Percentiles rank a stretch among this genome's conserved stretches.
Evolutionary conservation across 129 eudicot species (phyloP).

Genomic region (Apium graveolens): DNA sequence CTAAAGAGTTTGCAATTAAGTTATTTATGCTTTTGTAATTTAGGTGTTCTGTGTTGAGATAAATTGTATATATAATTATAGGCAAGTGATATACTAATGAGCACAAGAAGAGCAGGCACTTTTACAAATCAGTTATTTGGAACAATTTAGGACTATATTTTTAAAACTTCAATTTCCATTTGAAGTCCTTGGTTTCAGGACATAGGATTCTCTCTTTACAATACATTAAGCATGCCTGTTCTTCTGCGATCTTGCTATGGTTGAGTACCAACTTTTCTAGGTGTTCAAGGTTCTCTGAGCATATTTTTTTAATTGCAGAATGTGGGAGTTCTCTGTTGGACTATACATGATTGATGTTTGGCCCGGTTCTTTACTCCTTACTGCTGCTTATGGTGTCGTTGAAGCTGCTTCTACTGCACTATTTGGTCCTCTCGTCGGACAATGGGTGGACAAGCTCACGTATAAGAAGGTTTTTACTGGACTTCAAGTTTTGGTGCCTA

Average conservation of each 20-base stretch:
- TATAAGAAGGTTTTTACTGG: constrained; percentile 56
- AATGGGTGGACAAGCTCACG: constrained; percentile 58
- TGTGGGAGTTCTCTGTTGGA: constrained; percentile 96
- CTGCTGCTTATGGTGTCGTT: constrained; percentile 82
- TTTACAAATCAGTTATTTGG: background rate
- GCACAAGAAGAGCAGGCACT: background rate
- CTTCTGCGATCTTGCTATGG: background rate
- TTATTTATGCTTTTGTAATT: background rate
- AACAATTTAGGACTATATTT: background rate
- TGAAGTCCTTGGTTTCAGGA: background rate
- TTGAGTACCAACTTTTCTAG: background rate
- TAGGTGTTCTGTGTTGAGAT: background rate
- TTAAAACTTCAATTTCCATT: background rate
- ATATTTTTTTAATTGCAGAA: constrained; percentile 33
- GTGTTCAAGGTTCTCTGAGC: background rate
- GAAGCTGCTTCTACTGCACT: constrained; percentile 73
- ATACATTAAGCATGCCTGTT: background rate
- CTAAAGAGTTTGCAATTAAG: background rate
- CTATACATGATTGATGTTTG: constrained; percentile 87
- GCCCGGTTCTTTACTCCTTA: constrained; percentile 83
- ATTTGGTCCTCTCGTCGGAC: constrained; percentile 78
- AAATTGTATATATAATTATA: background rate
- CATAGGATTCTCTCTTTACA: background rate
- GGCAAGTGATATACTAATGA: background rate
- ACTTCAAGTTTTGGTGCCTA: background rate